These are phyloP conservation scores for Epichloe aotearoae DNA, from an alignment of 2,329 filamentous ascomycete genomes.

Conservation along the genomic window DNA sequence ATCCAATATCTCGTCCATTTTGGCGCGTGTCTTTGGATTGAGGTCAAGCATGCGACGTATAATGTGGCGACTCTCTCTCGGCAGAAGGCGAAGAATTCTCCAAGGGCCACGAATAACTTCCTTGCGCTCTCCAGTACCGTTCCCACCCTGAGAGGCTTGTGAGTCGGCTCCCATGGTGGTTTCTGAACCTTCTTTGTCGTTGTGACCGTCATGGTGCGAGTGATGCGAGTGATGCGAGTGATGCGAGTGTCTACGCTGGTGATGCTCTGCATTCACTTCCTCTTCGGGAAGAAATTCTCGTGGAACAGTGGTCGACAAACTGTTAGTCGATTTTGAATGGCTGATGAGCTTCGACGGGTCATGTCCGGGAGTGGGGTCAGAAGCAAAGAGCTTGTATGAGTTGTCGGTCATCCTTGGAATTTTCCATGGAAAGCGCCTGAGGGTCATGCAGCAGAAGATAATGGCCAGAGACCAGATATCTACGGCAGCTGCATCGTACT, in stretches of 20 bases:
- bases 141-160: slow-evolving; percentile 5
- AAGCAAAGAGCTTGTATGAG: slow-evolving; percentile 85
- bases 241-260: slow-evolving; percentile 4
- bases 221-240: slow-evolving; percentile 3
- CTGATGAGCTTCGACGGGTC: slow-evolving; percentile 41
- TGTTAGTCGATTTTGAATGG: slow-evolving; percentile 31
- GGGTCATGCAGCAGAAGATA: slow-evolving; percentile 97
- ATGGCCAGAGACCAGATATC: slow-evolving; percentile 98
- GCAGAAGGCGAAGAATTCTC: slow-evolving; percentile 74
- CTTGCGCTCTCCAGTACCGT: slow-evolving; percentile 36
- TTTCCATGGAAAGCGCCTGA: slow-evolving; percentile 95
- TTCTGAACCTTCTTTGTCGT: slow-evolving; percentile 2
- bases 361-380: slow-evolving; percentile 65
- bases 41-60: slow-evolving; percentile 87
- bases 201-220: slow-evolving; percentile 3
- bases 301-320: slow-evolving; percentile 24
- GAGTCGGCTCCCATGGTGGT: slow-evolving; percentile 5
- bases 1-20: slow-evolving; percentile 70
- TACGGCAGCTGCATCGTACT: slow-evolving; percentile 85
- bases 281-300: slow-evolving; percentile 27
- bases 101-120: slow-evolving; percentile 86
- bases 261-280: slow-evolving; percentile 14
- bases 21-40: slow-evolving; percentile 69
- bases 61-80: slow-evolving; percentile 79
- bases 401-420: slow-evolving; percentile 83